Evolutionary conservation across 257 asterid genomes (phyloP).

Genomic region (Solanum pinnatisectum): DNA sequence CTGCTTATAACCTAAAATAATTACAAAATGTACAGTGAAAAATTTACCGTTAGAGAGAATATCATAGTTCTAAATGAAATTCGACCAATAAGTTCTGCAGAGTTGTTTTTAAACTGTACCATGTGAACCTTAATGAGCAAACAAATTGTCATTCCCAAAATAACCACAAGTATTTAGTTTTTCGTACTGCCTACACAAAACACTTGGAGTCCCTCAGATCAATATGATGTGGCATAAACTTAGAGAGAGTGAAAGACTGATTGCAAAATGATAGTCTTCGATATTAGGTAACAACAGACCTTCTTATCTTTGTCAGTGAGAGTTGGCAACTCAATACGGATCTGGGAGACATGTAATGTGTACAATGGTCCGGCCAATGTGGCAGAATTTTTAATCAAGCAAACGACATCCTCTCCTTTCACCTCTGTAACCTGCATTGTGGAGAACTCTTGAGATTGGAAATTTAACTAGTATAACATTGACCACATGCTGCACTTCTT

Average conservation of each 20-base stretch:
- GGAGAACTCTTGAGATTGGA: neutral
- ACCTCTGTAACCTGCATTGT: slow-evolving; percentile 61
- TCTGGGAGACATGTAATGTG: slow-evolving; percentile 87
- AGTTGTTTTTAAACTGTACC: neutral
- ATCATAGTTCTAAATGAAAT: neutral
- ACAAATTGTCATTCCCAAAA: neutral
- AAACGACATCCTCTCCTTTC: slow-evolving; percentile 62
- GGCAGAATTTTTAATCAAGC: slow-evolving; percentile 76
- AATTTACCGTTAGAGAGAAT: neutral
- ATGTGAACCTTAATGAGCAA: neutral
- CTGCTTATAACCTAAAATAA: slow-evolving; percentile 63
- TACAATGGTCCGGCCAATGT: slow-evolving; percentile 82
- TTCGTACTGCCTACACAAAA: neutral
- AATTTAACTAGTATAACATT: neutral
- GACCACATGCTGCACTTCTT: neutral
- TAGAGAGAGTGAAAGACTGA: neutral
- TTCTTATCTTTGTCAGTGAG: slow-evolving; percentile 70
- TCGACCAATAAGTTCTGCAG: neutral
- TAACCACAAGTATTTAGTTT: neutral
- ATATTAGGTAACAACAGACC: slow-evolving; percentile 34
- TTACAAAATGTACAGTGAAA: neutral
- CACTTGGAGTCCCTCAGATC: neutral
- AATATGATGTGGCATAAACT: neutral
- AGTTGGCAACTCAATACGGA: slow-evolving; percentile 82
- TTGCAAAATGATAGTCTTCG: neutral